phyloP scores from a whole-genome alignment of 2,329 filamentous ascomycete genomes.

The Lecanicillium sp. region DNA sequence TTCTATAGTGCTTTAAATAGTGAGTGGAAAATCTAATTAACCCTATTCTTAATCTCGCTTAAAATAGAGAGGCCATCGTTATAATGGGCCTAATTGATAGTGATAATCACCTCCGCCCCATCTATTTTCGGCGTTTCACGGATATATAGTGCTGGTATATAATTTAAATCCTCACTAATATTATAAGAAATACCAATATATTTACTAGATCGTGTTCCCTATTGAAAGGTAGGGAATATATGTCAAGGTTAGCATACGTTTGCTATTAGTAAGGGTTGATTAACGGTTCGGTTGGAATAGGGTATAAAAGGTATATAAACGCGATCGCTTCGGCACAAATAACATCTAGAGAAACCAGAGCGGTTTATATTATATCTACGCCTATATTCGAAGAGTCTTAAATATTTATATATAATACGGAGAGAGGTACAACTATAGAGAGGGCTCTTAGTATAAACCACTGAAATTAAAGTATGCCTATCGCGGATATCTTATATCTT shows the following conservation, averaged over 20 bases:
- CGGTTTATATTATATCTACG: too few relatives aligned
- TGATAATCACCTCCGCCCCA: conserved; percentile 24
- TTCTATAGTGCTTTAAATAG: conserved; percentile 11
- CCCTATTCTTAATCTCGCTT: conserved; percentile 12
- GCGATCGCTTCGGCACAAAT: conserved; percentile 24
- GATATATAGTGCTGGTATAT: conserved; percentile 30
- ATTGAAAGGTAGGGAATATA: conserved; percentile 26
- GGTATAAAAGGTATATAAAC: conserved; percentile 22
- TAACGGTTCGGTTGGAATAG: conserved; percentile 19
- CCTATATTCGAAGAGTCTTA: too few relatives aligned
- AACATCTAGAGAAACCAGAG: background rate
- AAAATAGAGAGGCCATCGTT: conserved; percentile 19
- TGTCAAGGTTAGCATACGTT: conserved; percentile 4
- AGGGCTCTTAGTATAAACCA: too few relatives aligned
- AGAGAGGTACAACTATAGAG: too few relatives aligned
- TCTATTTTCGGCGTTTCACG: conserved; percentile 18
- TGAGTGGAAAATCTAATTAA: conserved; percentile 17
- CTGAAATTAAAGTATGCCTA: too few relatives aligned
- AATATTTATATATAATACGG: too few relatives aligned
- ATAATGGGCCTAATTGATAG: conserved; percentile 24
- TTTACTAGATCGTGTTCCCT: conserved; percentile 25
- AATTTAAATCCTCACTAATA: conserved; percentile 22
- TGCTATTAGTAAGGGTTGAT: conserved; percentile 13
- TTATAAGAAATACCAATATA: conserved; percentile 29
- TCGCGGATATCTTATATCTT: too few relatives aligned